Percentiles rank a stretch among this genome's conserved stretches.
phyloP scores from a whole-genome alignment of 208 protist species.

The Trypanosoma brucei region DNA sequence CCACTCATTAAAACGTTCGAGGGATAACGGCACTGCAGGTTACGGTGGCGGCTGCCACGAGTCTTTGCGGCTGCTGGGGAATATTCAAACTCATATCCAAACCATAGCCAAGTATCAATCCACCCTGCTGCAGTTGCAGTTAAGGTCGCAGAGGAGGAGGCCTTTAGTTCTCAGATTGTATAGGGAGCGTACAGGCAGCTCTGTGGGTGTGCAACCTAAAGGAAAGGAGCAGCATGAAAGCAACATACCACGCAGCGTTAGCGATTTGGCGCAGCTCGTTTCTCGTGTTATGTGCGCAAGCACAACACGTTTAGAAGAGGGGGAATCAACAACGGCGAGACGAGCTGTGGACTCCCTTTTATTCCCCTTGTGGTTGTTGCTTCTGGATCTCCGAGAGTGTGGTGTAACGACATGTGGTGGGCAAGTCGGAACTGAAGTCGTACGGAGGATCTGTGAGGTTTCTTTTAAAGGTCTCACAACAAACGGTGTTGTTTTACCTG shows the following conservation, averaged over 20 bases:
- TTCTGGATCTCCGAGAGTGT: no score
- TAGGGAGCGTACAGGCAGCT: no score
- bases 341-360: slow-evolving; percentile 7
- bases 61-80: neutral
- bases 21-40: neutral
- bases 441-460: no score
- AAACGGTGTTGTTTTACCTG: no score
- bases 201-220: no score
- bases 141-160: no score
- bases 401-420: no score
- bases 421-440: no score
- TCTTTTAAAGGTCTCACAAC: no score
- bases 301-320: neutral
- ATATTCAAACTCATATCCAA: slow-evolving; percentile 1
- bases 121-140: neutral
- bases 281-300: slow-evolving; percentile 2
- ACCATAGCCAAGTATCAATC: slow-evolving; percentile 1
- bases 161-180: no score
- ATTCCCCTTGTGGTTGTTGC: slow-evolving; percentile 13
- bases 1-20: neutral
- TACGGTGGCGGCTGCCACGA: neutral
- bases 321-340: neutral
- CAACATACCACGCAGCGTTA: neutral
- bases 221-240: no score
- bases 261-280: slow-evolving; percentile 4